Evolutionary conservation across 495 filamentous ascomycete genomes (phyloP).

Genomic region (Aspergillus homomorphus): DNA sequence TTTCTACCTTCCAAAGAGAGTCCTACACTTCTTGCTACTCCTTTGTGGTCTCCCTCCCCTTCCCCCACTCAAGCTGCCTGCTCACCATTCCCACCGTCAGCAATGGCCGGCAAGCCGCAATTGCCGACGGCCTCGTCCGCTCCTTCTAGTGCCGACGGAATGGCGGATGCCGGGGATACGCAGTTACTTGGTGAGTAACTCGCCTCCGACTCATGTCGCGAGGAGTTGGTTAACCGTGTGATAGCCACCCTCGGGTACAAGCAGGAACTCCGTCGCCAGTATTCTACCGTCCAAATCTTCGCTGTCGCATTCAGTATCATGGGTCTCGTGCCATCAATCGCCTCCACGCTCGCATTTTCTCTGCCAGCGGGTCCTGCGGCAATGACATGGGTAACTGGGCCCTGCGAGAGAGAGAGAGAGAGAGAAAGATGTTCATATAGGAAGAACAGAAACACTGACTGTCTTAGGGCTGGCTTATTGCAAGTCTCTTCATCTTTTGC

Average conservation of each 20-base stretch:
- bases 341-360: constrained; percentile 61
- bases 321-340: constrained; percentile 69
- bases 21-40: background rate
- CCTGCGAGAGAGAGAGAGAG: background rate
- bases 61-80: background rate
- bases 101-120: background rate
- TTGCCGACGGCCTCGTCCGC: background rate
- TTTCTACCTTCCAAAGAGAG: background rate
- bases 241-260: constrained; percentile 62
- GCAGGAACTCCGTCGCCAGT: constrained; percentile 65
- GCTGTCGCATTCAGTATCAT: constrained; percentile 73
- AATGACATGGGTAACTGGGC: constrained; percentile 58
- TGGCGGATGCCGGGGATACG: constrained; percentile 24
- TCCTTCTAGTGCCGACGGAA: background rate
- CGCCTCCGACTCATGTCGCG: background rate
- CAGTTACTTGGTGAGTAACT: constrained; percentile 27
- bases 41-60: no score
- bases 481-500: constrained; percentile 60
- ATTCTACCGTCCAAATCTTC: constrained; percentile 64
- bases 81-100: background rate
- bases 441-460: background rate
- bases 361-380: constrained; percentile 65
- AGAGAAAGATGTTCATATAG: no score
- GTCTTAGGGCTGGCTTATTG: constrained; percentile 57
- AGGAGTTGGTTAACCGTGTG: background rate